Evolutionary conservation across 1,284 basidiomycete species (phyloP).

Genomic region (Gomphus sp.): DNA sequence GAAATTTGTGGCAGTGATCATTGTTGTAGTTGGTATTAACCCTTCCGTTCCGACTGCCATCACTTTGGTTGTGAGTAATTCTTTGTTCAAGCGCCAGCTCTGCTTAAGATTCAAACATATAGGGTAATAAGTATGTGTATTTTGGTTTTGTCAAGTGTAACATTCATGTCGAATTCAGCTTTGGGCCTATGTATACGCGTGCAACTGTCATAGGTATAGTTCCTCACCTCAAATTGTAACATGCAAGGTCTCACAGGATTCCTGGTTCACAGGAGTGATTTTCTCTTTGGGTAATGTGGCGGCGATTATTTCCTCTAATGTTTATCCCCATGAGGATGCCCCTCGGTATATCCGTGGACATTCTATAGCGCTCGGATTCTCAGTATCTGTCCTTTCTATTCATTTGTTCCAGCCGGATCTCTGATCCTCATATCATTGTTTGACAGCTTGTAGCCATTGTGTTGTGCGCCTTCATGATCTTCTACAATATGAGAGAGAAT

Average conservation of each 20-base stretch:
- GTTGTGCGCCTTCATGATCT: slow-evolving; percentile 15
- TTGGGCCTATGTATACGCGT: slow-evolving; percentile 21
- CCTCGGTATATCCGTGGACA: slow-evolving; percentile 1
- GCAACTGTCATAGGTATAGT: slow-evolving; percentile 25
- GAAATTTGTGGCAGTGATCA: slow-evolving; percentile 32
- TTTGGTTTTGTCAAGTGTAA: background rate
- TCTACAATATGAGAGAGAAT: slow-evolving; percentile 15
- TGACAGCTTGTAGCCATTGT: slow-evolving; percentile 10
- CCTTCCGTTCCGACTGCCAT: slow-evolving; percentile 32
- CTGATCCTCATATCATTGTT: background rate
- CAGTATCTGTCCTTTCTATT: background rate
- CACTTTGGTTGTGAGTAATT: slow-evolving; percentile 23
- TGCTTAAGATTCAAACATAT: background rate
- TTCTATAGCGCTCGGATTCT: background rate
- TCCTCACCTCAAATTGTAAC: slow-evolving; percentile 11
- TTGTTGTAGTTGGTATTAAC: slow-evolving; percentile 26
- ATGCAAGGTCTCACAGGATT: too few species aligned
- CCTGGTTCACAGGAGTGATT: background rate
- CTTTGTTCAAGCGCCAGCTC: background rate
- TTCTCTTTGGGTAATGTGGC: background rate
- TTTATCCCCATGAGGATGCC: background rate
- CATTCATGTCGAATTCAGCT: background rate
- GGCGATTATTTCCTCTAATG: background rate
- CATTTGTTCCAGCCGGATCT: background rate
- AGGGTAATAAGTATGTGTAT: slow-evolving; percentile 20